Evolutionary conservation across 768 basidiomycete genomes (phyloP), one percentile per base, ranked within the genome.

Genomic region (Russula virescens): DNA sequence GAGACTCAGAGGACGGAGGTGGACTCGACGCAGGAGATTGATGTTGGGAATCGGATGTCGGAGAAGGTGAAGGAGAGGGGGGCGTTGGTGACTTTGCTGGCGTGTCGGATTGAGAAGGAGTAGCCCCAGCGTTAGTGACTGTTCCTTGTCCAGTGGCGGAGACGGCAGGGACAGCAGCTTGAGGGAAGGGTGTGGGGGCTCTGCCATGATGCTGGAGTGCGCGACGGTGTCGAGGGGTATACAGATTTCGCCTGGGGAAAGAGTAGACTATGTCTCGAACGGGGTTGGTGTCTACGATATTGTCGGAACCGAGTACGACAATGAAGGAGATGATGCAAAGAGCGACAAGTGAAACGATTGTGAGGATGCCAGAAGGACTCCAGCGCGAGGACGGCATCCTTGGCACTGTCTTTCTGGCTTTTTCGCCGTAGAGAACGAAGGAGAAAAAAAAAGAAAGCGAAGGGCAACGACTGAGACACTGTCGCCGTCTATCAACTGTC

Each of bases 281-380:
- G 7, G 23, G 14, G 1, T n/a, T 19, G 58, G 35, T 19, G 40
- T 45, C 26, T 1, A 45, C 25, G 52, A 46, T 21, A 45, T 54
- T 60, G 43, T 9, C 6, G 14, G 65, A 35, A 40, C 58, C 49
- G 53, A 53, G 25, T 3, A 60, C 9, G 49, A 46, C 34, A 14
- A 28, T 8, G 42, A 66, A 56, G 31, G 65, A 64, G 5, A 66
- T 53, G 21, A 47, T 9, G 43, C 10, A 59, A 16, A 64, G 43
- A 45, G 45, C 26, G 63, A 43, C 11, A 4, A 66, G 62, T 45
- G 65, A 64, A 66, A 64, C 0, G 63, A 66, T 7, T 52, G 65
- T 66, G 58, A 64, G 23, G 65, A 60, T 21, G 63, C 65, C 62
- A 28, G 61, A 35, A 2, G 49, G 10, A 19, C 54, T 47, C 16